Evolutionary conservation across 345 rosid genomes (phyloP).

Genomic region (Salix dunnii): DNA sequence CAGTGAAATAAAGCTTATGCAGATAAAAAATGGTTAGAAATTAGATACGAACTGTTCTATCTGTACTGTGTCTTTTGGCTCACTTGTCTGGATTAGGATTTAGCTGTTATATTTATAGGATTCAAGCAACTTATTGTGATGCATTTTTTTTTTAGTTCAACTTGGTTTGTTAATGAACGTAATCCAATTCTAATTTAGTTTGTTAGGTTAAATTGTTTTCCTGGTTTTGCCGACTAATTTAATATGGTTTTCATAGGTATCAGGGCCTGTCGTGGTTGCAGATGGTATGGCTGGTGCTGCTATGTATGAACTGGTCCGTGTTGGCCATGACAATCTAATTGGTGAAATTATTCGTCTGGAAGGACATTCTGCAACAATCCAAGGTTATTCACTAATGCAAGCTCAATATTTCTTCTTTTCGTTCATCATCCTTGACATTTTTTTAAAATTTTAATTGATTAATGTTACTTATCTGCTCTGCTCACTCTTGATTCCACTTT

Average conservation of each 20-base stretch:
- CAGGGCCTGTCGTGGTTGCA: slow-evolving; percentile 97
- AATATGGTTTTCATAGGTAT: slow-evolving; percentile 53
- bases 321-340: slow-evolving; percentile 89
- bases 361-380: slow-evolving; percentile 98
- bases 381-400: slow-evolving; percentile 49
- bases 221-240: neutral
- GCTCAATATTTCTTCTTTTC: neutral
- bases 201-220: neutral
- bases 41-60: neutral
- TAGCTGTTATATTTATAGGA: neutral
- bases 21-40: neutral
- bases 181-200: neutral
- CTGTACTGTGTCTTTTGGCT: neutral
- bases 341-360: slow-evolving; percentile 98
- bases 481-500: neutral
- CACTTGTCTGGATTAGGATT: neutral
- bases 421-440: neutral
- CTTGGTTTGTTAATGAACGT: neutral
- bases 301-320: slow-evolving; percentile 98
- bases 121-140: neutral
- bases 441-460: neutral
- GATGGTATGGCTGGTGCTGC: slow-evolving; percentile 99
- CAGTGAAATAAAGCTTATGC: neutral
- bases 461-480: neutral
- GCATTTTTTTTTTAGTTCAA: neutral